phyloP scores from a whole-genome alignment of 148 eudicot species.

The Suaeda aralocaspica region DNA sequence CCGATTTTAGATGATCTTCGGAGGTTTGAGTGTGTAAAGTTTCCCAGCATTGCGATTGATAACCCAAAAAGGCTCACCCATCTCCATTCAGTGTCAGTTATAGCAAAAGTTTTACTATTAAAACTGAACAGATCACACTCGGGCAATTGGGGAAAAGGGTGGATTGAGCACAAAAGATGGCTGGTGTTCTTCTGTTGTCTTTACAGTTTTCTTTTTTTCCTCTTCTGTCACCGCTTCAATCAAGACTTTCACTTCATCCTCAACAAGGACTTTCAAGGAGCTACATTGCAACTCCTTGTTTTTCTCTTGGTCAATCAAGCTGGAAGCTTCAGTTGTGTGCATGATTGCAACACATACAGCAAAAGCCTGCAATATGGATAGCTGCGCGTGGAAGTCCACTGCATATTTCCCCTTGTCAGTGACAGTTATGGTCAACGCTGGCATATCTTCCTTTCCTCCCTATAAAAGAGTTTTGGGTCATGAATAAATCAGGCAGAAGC shows the following conservation, averaged over 20 bases:
- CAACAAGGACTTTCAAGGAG: conserved; percentile 50
- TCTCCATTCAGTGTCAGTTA: neutral
- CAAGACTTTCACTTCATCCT: conserved; percentile 58
- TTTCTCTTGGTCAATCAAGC: conserved; percentile 39
- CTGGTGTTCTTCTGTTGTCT: conserved; percentile 39
- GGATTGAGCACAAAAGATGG: conserved; percentile 65
- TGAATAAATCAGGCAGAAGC: neutral
- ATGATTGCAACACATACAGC: conserved; percentile 71
- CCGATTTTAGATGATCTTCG: neutral
- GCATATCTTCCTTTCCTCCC: conserved; percentile 61
- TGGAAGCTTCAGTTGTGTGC: conserved; percentile 65
- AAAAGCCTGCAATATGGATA: conserved; percentile 79
- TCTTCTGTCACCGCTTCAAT: conserved; percentile 56
- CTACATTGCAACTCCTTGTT: conserved; percentile 44
- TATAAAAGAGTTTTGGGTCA: conserved; percentile 19
- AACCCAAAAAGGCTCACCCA: neutral
- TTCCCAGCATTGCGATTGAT: neutral
- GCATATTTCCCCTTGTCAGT: conserved; percentile 53
- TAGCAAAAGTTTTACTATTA: neutral
- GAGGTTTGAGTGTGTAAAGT: neutral
- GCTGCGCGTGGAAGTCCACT: conserved; percentile 73
- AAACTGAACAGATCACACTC: conserved; percentile 39
- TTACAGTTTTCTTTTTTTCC: conserved; percentile 42
- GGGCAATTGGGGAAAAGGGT: conserved; percentile 92
- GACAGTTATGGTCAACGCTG: conserved; percentile 51